Evolutionary conservation across 306 rosid species (phyloP), one percentile per base, ranked within the genome.

Genomic region (Castanea mollissima): DNA sequence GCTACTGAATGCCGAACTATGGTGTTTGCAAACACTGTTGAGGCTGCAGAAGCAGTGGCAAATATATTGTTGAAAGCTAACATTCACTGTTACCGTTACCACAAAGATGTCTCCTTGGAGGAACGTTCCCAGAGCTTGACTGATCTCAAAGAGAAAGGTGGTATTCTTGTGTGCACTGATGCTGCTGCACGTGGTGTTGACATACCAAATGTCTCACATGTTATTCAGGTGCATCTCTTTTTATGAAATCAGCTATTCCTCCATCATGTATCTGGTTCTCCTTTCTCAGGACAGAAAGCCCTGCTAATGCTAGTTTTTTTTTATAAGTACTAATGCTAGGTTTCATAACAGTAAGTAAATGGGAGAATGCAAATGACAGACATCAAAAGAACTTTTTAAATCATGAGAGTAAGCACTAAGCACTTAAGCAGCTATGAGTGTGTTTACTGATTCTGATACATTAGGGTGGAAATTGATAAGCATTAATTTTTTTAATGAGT

Each of bases 101-200:
- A 95, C 82, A 95, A 95, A 81, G 85, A 88, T 78, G 80, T 97
- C 88, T 78, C 93, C 55, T 90, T 93, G 91, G 99, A 95, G 85
- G 97, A 87, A 85, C 94, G 97, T 49, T 85, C 94, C 65, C 88
- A 88, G 75, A 85, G 92, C 74, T 83, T 93, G 32, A 76, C 85
- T 80, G 96, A 90, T 82, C 93, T 95, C 83, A 82, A 85, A 27
- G 86, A 90, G 84, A 90, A 88, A 71, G 99, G 99, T 83, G 98
- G 99, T 63, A 83, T 93, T 88, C 91, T 95, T 81, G 98, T 93
- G 69, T 95, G 98, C 78, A 95, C 99, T 44, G 99, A 93, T 87
- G 97, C 99, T 73, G 99, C 96, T 69, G 93, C 99, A 27, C 93
- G 97, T 74, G 98, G 99, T 55, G 90, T 93, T 81, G 97, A 95